A percentile compares a stretch with the other conserved stretches of the same genome.
Evolutionary conservation across 257 asterid species (phyloP).

Genomic region (Verbena officinalis): DNA sequence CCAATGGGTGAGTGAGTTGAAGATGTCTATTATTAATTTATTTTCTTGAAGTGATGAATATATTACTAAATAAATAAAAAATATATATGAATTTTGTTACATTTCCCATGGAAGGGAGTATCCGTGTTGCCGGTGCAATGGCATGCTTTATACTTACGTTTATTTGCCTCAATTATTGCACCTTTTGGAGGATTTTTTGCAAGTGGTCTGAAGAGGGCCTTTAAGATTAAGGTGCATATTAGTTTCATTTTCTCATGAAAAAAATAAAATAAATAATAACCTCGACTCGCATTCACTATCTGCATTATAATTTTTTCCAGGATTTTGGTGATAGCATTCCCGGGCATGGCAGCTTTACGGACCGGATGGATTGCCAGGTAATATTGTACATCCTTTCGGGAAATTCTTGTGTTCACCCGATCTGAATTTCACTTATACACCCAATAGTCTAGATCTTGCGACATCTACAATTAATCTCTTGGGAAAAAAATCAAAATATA

Average conservation of each 20-base stretch:
- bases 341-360: slow-evolving; percentile 76
- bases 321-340: slow-evolving; percentile 78
- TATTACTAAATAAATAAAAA: too few relatives aligned
- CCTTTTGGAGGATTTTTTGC: slow-evolving; percentile 97
- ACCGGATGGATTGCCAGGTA: slow-evolving; percentile 81
- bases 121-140: slow-evolving; percentile 73
- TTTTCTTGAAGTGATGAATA: too few relatives aligned
- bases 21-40: background rate
- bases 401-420: too few relatives aligned
- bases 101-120: slow-evolving; percentile 77
- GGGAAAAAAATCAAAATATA: too few relatives aligned
- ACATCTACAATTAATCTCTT: too few relatives aligned
- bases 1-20: slow-evolving; percentile 41
- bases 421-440: too few relatives aligned
- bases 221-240: slow-evolving; percentile 71
- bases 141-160: slow-evolving; percentile 74
- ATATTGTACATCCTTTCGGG: too few relatives aligned
- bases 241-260: background rate
- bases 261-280: background rate
- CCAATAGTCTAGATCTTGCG: too few relatives aligned
- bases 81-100: slow-evolving; percentile 25
- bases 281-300: too few relatives aligned
- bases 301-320: slow-evolving; percentile 20
- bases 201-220: slow-evolving; percentile 90
- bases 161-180: slow-evolving; percentile 87